A percentile compares a stretch with the other conserved stretches of the same genome.
phyloP scores from a whole-genome alignment of 129 eudicot genomes.

The Lactuca saligna region DNA sequence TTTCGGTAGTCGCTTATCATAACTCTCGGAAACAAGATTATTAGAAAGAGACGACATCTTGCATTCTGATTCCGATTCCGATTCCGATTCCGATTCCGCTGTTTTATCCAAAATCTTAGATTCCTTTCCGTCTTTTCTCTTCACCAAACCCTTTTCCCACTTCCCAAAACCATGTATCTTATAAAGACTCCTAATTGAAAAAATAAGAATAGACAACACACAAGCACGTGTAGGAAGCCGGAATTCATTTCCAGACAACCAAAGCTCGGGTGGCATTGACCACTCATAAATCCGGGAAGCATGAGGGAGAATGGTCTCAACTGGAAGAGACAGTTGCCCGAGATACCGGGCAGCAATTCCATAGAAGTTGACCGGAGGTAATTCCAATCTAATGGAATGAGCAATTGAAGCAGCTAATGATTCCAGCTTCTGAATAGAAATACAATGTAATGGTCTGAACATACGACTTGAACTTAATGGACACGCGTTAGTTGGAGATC shows the following conservation, averaged over 20 bases:
- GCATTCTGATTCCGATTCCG: neutral
- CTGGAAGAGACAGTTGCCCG: no score
- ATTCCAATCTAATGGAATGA: conserved; percentile 43
- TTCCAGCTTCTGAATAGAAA: conserved; percentile 60
- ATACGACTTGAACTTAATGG: conserved; percentile 57
- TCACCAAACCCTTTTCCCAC: conserved; percentile 57
- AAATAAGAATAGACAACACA: no score
- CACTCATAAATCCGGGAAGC: no score
- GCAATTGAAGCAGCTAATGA: conserved; percentile 68
- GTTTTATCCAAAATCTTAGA: conserved; percentile 4
- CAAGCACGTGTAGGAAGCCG: no score
- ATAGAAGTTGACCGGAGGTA: conserved; percentile 79
- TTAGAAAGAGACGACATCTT: conserved; percentile 1
- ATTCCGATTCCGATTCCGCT: neutral
- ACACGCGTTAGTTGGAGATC: conserved; percentile 47
- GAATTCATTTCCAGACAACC: no score
- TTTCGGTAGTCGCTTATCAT: conserved; percentile 1
- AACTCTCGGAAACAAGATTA: neutral
- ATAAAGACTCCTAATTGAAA: no score
- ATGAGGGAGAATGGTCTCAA: no score
- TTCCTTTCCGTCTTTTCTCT: conserved; percentile 17
- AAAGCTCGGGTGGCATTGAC: no score
- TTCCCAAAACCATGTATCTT: no score
- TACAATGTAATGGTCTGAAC: conserved; percentile 60
- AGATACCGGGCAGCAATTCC: conserved; percentile 68